These are phyloP conservation scores for Davidsoniella virescens DNA, from an alignment of 2,329 filamentous ascomycete species.

Conservation along the genomic window DNA sequence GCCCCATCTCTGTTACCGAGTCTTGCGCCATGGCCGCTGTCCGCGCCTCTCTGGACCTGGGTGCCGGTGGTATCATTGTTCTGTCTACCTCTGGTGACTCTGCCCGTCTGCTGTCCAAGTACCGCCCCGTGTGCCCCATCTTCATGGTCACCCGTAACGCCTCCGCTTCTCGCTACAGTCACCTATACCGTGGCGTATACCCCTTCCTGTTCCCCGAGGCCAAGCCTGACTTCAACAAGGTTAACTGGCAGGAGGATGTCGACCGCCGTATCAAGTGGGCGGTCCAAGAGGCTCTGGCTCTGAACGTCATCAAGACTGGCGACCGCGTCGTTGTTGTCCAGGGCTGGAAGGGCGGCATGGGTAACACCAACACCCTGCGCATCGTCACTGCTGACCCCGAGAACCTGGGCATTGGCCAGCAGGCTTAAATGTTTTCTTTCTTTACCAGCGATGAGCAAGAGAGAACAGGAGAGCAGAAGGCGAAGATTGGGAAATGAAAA, in stretches of 20 bases:
- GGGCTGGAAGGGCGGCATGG: constrained; percentile 83
- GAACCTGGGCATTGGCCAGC: constrained; percentile 39
- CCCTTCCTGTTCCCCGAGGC: constrained; percentile 86
- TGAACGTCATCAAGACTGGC: constrained; percentile 56
- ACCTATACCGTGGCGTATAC: constrained; percentile 95
- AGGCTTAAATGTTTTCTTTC: constrained; percentile 3
- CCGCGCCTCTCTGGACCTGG: constrained; percentile 86
- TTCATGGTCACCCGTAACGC: constrained; percentile 94
- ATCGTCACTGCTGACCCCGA: constrained; percentile 45
- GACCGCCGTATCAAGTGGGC: constrained; percentile 97
- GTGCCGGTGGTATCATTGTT: constrained; percentile 89
- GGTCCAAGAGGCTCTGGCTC: constrained; percentile 69
- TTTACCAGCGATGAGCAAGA: not conserved
- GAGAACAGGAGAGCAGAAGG: not conserved
- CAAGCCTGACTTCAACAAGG: constrained; percentile 86
- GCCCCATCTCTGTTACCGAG: constrained; percentile 77
- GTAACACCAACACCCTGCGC: constrained; percentile 70
- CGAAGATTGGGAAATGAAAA: too few relatives aligned
- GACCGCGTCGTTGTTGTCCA: constrained; percentile 72
- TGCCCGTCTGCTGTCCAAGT: constrained; percentile 91
- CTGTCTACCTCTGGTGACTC: constrained; percentile 91
- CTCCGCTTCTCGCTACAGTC: constrained; percentile 72
- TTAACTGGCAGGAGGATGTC: constrained; percentile 98
- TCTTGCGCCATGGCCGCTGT: constrained; percentile 96
- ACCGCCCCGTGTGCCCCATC: constrained; percentile 95